Evolutionary conservation across 345 rosid genomes (phyloP).

Genomic region (Brassica juncea): DNA sequence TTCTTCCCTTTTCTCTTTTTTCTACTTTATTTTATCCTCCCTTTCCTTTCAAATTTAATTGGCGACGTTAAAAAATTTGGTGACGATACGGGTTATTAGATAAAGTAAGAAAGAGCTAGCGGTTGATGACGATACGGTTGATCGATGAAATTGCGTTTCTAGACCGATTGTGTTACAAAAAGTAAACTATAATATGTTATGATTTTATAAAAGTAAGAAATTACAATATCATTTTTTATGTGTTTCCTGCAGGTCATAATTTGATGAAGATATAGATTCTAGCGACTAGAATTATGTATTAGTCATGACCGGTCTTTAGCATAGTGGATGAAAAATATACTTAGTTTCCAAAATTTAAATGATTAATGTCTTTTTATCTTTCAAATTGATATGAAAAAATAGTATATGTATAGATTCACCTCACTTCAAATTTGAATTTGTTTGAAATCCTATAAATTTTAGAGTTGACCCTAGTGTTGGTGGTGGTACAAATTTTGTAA

Average conservation of each 20-base stretch:
- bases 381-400: not conserved
- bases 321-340: not conserved
- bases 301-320: not conserved
- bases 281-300: not conserved
- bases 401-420: not conserved
- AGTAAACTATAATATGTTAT: not conserved
- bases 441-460: not conserved
- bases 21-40: constrained; percentile 1
- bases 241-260: not conserved
- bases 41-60: not conserved
- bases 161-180: not conserved
- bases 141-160: not conserved
- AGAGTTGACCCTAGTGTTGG: not conserved
- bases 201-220: not conserved
- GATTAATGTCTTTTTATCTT: not conserved
- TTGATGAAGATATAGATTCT: not conserved
- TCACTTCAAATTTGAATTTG: not conserved
- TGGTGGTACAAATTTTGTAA: not conserved
- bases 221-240: not conserved
- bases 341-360: not conserved
- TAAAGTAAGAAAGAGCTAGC: not conserved
- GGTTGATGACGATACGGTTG: not conserved
- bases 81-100: not conserved
- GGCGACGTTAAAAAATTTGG: not conserved
- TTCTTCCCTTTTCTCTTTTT: not conserved